Base-by-base conservation (phyloP, 306 rosid species). In the Glycyrrhiza uralensis region DNA sequence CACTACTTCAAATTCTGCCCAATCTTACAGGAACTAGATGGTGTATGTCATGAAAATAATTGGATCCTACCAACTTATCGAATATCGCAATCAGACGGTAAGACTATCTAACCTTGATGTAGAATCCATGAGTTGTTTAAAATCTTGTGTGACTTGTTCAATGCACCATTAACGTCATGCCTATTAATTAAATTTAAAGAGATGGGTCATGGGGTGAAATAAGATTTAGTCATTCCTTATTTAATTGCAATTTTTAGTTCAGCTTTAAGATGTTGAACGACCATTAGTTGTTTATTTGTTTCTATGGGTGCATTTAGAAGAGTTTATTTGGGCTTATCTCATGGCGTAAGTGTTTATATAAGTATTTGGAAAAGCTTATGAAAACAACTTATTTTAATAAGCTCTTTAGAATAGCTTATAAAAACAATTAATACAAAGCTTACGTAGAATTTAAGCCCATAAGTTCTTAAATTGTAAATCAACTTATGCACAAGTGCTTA, bases 41-140 rank as follows among this genome's bases (percentile, higher is more conserved):
- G 28, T 28, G 33, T 78, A 54, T 82, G 86, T 17, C 54, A 14
- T 11, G 61, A 62, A 63, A 82, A 82, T 49, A 69, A 63, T 68
- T 92, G 96, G 97, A 30, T 78, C 36, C 58, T 86, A 38, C 96
- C 96, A 15, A 82, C 79, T 61, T 92, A 89, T 66, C 58, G 35
- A 11, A 68, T 86, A 54, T 79, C 78, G 23, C 49, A 50, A 18
- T 71, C 84, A 69, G 79, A 79, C 44, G 92, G 97, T 89, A 73
- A 73, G 82, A 10, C 66, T 49, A 4, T 33, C 60, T 57, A 56
- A 59, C 62, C 61, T 56, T 28, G 50, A 41, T 28, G 35, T 29
- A 66, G 26, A 61, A 47, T 72, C 32, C 22, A 6, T 32, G 8
- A 41, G 44, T 8, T 38, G 33, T 11, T 32, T 23, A 41, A 26